Percentiles rank a stretch among this genome's conserved stretches.
phyloP scores from a whole-genome alignment of 2,329 filamentous ascomycete species.

The Cladosporium sp. region DNA sequence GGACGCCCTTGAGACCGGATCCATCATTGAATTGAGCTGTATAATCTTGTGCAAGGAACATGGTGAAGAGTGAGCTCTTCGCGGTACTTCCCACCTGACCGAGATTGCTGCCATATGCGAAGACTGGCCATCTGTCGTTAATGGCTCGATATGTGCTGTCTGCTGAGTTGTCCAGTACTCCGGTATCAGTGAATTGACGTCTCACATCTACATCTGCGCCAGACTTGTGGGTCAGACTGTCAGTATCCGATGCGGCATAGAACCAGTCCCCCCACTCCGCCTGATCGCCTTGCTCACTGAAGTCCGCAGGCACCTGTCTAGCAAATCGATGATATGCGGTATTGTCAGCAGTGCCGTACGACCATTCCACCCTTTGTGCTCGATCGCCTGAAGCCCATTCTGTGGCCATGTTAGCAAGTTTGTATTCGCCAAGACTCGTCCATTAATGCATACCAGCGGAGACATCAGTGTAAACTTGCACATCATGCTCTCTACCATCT shows the following conservation, averaged over 20 bases:
- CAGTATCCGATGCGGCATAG: conserved; percentile 42
- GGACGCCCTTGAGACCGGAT: conserved; percentile 35
- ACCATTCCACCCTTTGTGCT: conserved; percentile 57
- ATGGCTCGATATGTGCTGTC: conserved; percentile 50
- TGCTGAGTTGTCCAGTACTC: conserved; percentile 42
- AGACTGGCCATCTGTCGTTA: conserved; percentile 48
- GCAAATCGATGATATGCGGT: conserved; percentile 60
- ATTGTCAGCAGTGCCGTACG: conserved; percentile 39
- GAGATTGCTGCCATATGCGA: conserved; percentile 48
- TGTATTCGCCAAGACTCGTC: neutral
- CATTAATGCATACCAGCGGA: conserved; percentile 55
- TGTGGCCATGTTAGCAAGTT: conserved; percentile 30
- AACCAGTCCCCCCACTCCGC: conserved; percentile 54
- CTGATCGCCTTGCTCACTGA: conserved; percentile 45
- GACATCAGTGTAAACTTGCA: conserved; percentile 70
- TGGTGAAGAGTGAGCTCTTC: conserved; percentile 44
- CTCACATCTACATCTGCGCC: conserved; percentile 46
- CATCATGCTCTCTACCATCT: conserved; percentile 59
- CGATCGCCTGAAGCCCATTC: conserved; percentile 69
- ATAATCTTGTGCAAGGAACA: conserved; percentile 47
- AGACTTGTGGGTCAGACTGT: conserved; percentile 44
- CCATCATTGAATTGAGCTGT: conserved; percentile 48
- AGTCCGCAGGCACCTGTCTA: conserved; percentile 44
- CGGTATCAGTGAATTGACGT: conserved; percentile 40
- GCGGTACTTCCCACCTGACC: conserved; percentile 38